Conservation (phyloP, 2,329 filamentous ascomycete species). For the Leptodontidium sp. region DNA sequence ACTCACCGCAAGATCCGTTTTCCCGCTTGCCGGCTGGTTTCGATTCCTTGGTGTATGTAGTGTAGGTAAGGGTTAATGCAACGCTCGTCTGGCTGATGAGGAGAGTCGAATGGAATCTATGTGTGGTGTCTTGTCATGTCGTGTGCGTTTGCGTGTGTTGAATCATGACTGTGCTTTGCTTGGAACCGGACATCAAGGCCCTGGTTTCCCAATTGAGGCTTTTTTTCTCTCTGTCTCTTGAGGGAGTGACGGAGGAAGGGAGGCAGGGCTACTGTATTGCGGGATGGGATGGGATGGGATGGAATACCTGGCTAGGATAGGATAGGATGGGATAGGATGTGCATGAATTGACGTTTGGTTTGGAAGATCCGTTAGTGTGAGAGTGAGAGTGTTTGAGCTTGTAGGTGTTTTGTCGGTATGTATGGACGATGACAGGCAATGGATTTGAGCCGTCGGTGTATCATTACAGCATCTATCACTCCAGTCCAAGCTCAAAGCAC, state of each 20-base stretch:
- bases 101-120: background rate
- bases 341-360: background rate
- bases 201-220: background rate
- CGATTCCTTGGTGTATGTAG: conserved; percentile 5
- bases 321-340: background rate
- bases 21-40: conserved; percentile 6
- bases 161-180: background rate
- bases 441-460: too few relatives aligned
- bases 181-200: conserved; percentile 1
- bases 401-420: background rate
- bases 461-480: too few relatives aligned
- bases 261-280: too few relatives aligned
- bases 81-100: conserved; percentile 5
- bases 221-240: background rate
- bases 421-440: background rate
- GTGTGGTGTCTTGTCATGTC: background rate
- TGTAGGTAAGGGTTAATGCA: background rate
- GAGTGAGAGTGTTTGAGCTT: background rate
- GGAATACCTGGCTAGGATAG: too few relatives aligned
- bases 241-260: too few relatives aligned
- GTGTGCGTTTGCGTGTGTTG: background rate
- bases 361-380: background rate
- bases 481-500: background rate
- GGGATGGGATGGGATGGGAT: too few relatives aligned
- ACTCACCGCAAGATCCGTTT: conserved; percentile 25